These are phyloP conservation scores for Candida stauntonica DNA, from an alignment of 805 yeast species.

Conservation along the genomic window DNA sequence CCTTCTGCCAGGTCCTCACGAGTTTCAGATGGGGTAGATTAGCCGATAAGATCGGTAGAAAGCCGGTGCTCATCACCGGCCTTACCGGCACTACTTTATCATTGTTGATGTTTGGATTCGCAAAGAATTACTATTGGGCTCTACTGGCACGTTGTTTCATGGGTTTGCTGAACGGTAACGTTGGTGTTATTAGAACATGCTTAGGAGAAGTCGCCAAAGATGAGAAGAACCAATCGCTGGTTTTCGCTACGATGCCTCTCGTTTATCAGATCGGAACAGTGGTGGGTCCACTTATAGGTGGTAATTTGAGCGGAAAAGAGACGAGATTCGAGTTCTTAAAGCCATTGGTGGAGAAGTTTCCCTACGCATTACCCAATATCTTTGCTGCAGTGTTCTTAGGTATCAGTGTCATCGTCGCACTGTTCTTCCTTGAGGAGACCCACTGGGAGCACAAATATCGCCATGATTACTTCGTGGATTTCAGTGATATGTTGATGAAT, in stretches of 20 bases:
- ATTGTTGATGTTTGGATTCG: constrained; percentile 16
- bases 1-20: constrained; percentile 15
- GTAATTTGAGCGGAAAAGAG: constrained; percentile 12
- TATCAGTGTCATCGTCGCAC: constrained; percentile 7
- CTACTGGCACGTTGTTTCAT: constrained; percentile 15
- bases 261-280: constrained; percentile 17
- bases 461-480: constrained; percentile 15
- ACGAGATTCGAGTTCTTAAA: constrained; percentile 12
- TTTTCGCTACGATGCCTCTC: constrained; percentile 18
- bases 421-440: constrained; percentile 19
- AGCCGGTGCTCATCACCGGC: constrained; percentile 17
- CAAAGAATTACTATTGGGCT: constrained; percentile 17
- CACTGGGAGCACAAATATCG: constrained; percentile 17
- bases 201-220: constrained; percentile 17
- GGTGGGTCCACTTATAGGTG: constrained; percentile 19
- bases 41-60: constrained; percentile 17
- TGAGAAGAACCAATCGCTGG: constrained; percentile 19
- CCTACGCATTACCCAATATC: constrained; percentile 18
- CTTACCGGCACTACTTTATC: constrained; percentile 13
- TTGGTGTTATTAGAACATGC: constrained; percentile 17
- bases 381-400: constrained; percentile 7
- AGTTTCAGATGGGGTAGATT: constrained; percentile 18
- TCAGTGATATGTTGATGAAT: constrained; percentile 7
- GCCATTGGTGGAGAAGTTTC: constrained; percentile 9
- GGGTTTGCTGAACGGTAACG: constrained; percentile 19